Evolutionary conservation across 2,329 filamentous ascomycete genomes (phyloP).

Genomic region (Pestalotiopsis sp.): DNA sequence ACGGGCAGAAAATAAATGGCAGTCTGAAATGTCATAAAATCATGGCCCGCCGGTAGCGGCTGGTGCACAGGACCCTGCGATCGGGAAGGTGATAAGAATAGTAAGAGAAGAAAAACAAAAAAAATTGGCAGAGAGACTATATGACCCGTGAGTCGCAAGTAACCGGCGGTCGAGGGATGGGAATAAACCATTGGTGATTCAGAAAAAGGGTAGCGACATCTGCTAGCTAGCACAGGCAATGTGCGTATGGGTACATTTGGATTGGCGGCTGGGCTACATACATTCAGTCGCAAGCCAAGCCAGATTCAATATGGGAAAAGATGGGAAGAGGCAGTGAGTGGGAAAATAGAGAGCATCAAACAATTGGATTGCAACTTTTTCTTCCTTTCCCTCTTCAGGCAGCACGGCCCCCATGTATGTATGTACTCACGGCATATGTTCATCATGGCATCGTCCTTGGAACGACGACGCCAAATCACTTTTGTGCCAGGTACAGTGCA

Average conservation of each 20-base stretch:
- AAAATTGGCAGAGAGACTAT: neutral
- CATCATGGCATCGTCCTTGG: no score
- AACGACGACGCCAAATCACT: no score
- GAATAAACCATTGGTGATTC: neutral
- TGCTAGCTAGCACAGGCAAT: neutral
- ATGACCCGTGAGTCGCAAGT: neutral
- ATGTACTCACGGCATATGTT: no score
- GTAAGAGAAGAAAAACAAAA: neutral
- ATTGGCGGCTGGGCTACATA: neutral
- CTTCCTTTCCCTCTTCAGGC: no score
- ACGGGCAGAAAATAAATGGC: neutral
- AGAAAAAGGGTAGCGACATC: neutral
- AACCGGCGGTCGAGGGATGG: neutral
- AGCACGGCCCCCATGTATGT: no score
- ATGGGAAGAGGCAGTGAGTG: neutral
- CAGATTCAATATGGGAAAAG: neutral
- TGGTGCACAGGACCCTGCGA: conserved; percentile 6
- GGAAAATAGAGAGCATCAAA: neutral
- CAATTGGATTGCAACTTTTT: neutral
- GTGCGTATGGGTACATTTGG: neutral
- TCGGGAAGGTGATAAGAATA: neutral
- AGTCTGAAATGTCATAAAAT: conserved; percentile 7
- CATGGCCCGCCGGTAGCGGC: conserved; percentile 6
- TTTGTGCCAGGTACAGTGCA: neutral
- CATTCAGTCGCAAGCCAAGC: neutral